Conservation (phyloP, 164 flowering plant species). For the Vitis vinifera region ASM3070453v1 NC_081822.1:8160501-8161000, state of each 20-base stretch:
- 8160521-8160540: not conserved
- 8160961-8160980: no score
- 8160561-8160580: slow-evolving; percentile 30
- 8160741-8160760: slow-evolving; percentile 3
- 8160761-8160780: not conserved
- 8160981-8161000: slow-evolving; percentile 12
- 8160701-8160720: slow-evolving; percentile 22
- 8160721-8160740: slow-evolving; percentile 1
- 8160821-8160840: not conserved
- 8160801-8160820: not conserved
- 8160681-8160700: slow-evolving; percentile 21
- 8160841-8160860: not conserved
- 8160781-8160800: no score
- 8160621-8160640: slow-evolving; percentile 14
- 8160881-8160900: slow-evolving; percentile 15
- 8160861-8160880: not conserved
- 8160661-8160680: not conserved
- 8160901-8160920: slow-evolving; percentile 8
- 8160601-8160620: slow-evolving; percentile 17
- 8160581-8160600: not conserved
- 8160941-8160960: slow-evolving; percentile 14
- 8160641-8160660: slow-evolving; percentile 23
- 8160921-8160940: slow-evolving; percentile 7
- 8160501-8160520: slow-evolving; percentile 24
- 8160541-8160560: slow-evolving; percentile 11